Evolutionary conservation across 2,329 filamentous ascomycete genomes (phyloP).

Genomic region (Colletotrichum caudatum): DNA sequence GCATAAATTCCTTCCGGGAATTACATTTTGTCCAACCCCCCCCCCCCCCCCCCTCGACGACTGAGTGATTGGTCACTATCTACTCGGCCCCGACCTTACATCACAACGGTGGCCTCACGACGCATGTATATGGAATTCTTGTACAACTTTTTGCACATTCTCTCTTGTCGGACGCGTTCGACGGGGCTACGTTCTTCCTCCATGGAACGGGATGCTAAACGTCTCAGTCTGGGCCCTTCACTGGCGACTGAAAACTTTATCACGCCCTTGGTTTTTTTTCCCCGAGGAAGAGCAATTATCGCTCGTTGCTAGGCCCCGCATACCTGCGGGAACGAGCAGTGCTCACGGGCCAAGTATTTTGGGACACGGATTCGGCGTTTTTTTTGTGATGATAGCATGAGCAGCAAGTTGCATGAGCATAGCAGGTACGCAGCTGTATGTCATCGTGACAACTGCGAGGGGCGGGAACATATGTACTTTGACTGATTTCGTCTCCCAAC

Average conservation of each 20-base stretch:
- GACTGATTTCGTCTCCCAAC: conserved; percentile 35
- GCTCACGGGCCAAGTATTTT: conserved; percentile 20
- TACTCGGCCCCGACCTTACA: conserved; percentile 9
- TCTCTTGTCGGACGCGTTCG: conserved; percentile 24
- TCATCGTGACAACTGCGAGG: conserved; percentile 34
- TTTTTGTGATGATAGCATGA: conserved; percentile 53
- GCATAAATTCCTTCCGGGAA: conserved; percentile 41
- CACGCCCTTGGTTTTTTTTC: background rate
- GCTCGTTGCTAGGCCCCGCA: conserved; percentile 15
- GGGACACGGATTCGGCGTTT: conserved; percentile 46
- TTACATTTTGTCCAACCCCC: background rate
- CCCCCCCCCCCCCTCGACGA: background rate
- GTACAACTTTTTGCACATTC: conserved; percentile 50
- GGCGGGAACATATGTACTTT: conserved; percentile 31
- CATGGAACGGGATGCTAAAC: background rate
- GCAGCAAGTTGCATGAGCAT: conserved; percentile 51
- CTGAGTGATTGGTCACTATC: conserved; percentile 18
- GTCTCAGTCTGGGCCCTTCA: background rate
- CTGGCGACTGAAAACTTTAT: conserved; percentile 4
- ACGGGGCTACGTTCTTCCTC: conserved; percentile 30
- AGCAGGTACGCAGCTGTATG: conserved; percentile 38
- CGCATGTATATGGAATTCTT: conserved; percentile 54
- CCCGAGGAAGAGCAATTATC: conserved; percentile 23
- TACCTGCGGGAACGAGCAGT: background rate
- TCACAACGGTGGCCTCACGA: conserved; percentile 44